Percentiles rank a stretch among this genome's conserved stretches.
Evolutionary conservation across 768 basidiomycete genomes (phyloP).

Genomic region (Lentinula detonsa): DNA sequence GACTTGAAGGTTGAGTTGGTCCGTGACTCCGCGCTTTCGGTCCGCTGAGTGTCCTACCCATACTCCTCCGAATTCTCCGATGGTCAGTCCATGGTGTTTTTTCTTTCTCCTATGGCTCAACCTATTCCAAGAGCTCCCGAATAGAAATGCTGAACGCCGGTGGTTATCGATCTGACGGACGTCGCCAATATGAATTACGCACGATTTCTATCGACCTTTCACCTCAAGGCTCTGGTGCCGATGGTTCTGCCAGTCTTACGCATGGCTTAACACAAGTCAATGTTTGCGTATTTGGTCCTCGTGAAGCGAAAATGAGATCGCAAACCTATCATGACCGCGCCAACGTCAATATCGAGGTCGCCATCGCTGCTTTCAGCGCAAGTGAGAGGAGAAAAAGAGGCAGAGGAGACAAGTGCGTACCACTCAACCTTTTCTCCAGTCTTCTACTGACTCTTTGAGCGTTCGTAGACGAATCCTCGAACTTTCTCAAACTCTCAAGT

Average conservation of each 20-base stretch:
- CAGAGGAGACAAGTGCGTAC: slow-evolving; percentile 81
- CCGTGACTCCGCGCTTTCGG: no score
- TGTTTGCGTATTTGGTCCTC: slow-evolving; percentile 86
- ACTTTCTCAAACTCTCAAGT: slow-evolving; percentile 79
- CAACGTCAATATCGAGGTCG: slow-evolving; percentile 84
- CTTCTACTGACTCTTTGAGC: neutral
- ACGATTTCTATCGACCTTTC: slow-evolving; percentile 74
- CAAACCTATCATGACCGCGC: slow-evolving; percentile 85
- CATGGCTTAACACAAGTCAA: slow-evolving; percentile 91
- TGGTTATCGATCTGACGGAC: slow-evolving; percentile 86
- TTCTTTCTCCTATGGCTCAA: neutral
- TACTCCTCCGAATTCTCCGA: neutral
- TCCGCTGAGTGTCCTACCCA: no score
- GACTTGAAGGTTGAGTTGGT: neutral
- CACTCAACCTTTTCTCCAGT: neutral
- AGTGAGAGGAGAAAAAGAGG: slow-evolving; percentile 71
- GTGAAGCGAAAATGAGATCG: slow-evolving; percentile 79
- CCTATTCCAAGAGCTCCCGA: slow-evolving; percentile 33
- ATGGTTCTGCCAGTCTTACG: slow-evolving; percentile 77
- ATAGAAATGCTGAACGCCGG: slow-evolving; percentile 81
- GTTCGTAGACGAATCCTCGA: slow-evolving; percentile 73
- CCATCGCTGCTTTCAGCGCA: slow-evolving; percentile 81
- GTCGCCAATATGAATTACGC: slow-evolving; percentile 88
- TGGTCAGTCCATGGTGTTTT: neutral
- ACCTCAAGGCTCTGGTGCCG: slow-evolving; percentile 60